Evolutionary conservation across 2,329 filamentous ascomycete species (phyloP), one percentile per base, ranked within the genome.

Genomic region (Allantophomopsis cytisporea): DNA sequence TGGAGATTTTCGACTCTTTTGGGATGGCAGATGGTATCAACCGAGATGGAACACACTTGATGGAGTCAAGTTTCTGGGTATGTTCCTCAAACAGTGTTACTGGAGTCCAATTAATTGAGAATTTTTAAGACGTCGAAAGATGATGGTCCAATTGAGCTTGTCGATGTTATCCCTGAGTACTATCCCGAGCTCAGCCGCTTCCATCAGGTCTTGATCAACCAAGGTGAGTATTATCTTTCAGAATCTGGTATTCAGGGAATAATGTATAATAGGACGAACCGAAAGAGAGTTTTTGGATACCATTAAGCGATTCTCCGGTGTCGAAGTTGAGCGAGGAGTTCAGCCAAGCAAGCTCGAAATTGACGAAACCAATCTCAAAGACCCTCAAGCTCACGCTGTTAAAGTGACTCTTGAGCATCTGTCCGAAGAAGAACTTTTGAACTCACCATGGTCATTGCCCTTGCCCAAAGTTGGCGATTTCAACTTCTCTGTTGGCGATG

Each of bases 1-100:
- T 83, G 2, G 77, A 86, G 55, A 81, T 85, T n/a, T 73, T 85
- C 40, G 77, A 86, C 48, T 76, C 71, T 37, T 80, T 86, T 47
- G 80, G 74, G 1, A 71, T 86, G 42, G 75, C 64, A 2, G 70
- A 83, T 45, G 61, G 69, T 4, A 70, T 68, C 2, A 76, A 74
- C 70, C 76, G 75, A 36, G 79, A 83, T 48, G 67, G 72, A 11
- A 80, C 80, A 51, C 76, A 76, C 50, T 72, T 83, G 61, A 63
- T 80, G n/a, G 79, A 81, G 60, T 73, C 80, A 41, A 54, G 4
- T 13, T 13, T 32, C 15, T 32, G 15, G 13, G 31, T 32, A 32
- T 15, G 13, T 13, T 5, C 12, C 15, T 13, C 12, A 32, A 13
- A 4, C 8, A 5, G 8, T 5, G 31, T 4, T 15, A 4, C 4